Conservation (phyloP, 1,284 basidiomycete genomes). For the Porogramme epimiltina region DNA sequence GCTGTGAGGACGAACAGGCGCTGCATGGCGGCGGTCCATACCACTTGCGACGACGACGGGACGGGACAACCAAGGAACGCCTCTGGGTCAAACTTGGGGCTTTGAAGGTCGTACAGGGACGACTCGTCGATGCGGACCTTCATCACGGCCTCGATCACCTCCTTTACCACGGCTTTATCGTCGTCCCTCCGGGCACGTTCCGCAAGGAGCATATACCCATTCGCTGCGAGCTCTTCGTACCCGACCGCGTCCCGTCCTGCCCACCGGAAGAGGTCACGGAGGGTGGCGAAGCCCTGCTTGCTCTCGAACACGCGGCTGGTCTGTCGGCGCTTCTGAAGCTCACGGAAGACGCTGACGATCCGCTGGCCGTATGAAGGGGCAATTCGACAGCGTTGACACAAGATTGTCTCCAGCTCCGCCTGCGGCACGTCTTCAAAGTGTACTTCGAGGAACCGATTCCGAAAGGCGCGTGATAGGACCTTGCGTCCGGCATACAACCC, state of each 20-base stretch:
- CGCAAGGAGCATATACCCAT: conserved; percentile 97
- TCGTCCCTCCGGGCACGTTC: conserved; percentile 87
- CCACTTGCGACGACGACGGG: conserved; percentile 56
- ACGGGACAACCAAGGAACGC: conserved; percentile 58
- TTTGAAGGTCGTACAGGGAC: conserved; percentile 67
- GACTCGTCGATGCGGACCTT: conserved; percentile 82
- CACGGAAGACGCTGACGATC: conserved; percentile 92
- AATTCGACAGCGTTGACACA: conserved; percentile 87
- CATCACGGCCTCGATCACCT: conserved; percentile 91
- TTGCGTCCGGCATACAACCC: conserved; percentile 98
- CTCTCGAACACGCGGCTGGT: conserved; percentile 94
- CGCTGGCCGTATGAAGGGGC: conserved; percentile 91
- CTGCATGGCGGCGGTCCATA: conserved; percentile 95
- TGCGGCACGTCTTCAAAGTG: conserved; percentile 98
- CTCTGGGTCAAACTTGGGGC: conserved; percentile 43
- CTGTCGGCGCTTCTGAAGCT: conserved; percentile 92
- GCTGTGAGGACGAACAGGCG: conserved; percentile 86
- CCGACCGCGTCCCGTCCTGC: conserved; percentile 87
- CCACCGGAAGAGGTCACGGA: conserved; percentile 98
- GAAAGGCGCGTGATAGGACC: conserved; percentile 92
- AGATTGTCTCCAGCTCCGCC: conserved; percentile 89
- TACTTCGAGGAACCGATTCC: conserved; percentile 98
- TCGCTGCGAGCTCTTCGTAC: conserved; percentile 92
- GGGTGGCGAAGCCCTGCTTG: conserved; percentile 94
- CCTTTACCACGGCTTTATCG: conserved; percentile 89